Percentiles rank a stretch among this genome's conserved stretches.
Evolutionary conservation across 495 filamentous ascomycete species (phyloP).

Genomic region (Hypoxylon fuscum): DNA sequence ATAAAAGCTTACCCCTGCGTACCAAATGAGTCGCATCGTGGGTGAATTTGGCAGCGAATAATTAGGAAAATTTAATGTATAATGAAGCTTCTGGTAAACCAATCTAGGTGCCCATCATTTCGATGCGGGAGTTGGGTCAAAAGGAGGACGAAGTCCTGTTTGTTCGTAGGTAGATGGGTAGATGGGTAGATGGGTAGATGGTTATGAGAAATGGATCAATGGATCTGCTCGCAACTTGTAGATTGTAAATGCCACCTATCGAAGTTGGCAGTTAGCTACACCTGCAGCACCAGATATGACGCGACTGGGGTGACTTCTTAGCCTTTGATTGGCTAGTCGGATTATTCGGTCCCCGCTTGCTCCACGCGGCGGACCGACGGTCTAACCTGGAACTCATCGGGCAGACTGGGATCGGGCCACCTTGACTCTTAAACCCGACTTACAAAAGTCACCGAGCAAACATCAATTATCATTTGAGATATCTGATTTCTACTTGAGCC

Average conservation of each 20-base stretch:
- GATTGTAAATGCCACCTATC: slow-evolving; percentile 41
- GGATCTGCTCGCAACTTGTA: no score
- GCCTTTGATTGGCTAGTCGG: slow-evolving; percentile 26
- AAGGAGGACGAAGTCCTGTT: slow-evolving; percentile 6
- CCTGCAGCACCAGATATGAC: slow-evolving; percentile 19
- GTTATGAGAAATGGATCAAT: neutral
- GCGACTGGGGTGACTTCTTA: slow-evolving; percentile 28
- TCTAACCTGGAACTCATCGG: no score
- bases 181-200: neutral
- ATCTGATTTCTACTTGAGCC: no score
- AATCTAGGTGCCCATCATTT: slow-evolving; percentile 44
- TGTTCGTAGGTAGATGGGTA: slow-evolving; percentile 16
- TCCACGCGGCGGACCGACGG: slow-evolving; percentile 4
- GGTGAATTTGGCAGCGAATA: slow-evolving; percentile 23
- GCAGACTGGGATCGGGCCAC: no score
- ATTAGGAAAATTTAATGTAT: slow-evolving; percentile 35
- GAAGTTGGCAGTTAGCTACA: slow-evolving; percentile 18
- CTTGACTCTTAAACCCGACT: no score
- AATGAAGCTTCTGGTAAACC: slow-evolving; percentile 23
- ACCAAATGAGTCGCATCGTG: slow-evolving; percentile 65
- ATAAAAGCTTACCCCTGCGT: slow-evolving; percentile 63
- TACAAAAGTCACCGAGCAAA: no score
- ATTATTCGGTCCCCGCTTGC: slow-evolving; percentile 29
- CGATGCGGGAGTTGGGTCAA: slow-evolving; percentile 1
- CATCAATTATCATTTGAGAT: no score